Base-by-base conservation (phyloP, 441 rosid species). In the Geranium incanum region DNA sequence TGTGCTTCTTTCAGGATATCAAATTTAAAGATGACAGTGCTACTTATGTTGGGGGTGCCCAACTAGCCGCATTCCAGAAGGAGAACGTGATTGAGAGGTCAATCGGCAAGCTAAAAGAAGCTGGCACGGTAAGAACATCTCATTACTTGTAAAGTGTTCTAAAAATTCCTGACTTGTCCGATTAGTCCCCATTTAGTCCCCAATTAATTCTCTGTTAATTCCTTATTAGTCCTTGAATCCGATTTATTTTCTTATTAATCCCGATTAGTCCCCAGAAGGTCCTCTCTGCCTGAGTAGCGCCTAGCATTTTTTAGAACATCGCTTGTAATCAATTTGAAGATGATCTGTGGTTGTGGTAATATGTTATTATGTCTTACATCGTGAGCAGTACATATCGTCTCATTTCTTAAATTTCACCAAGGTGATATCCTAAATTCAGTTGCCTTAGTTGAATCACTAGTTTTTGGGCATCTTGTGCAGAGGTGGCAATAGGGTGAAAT, bases 21-120 rank as follows among this genome's bases (percentile, higher is more conserved):
- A 81, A 72, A 75, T 77, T 79, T 72, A 69, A 80, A 39, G 79
- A 78, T 74, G 81, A 64, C 67, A 5, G 19, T 76, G 74, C 77
- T 68, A 69, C 72, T 70, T 80, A 76, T 68, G 68, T 70, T 73
- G 80, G 84, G 79, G 80, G 76, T 74, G 70, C 79, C 75, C 85
- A 80, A 72, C 74, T 89, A 74, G 80, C 87, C 72, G 84, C 78
- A 70, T 75, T 78, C 78, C 81, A 78, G 82, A 95, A 86, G 87
- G 93, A 80, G 72, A 86, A 78, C 76, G 76, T 95, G 76, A 86
- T 95, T 71, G 90, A 77, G 75, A 92, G 86, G 75, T 92, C 97
- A 55, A 13, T 95, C 68, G 96, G 78, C 79, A 92, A 95, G 81
- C 85, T 93, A 62, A 95, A 89, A 82, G 88, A 85, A 81, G 85